Conservation (phyloP, 2,329 filamentous ascomycete genomes). For the Parascedosporium putredinis region DNA sequence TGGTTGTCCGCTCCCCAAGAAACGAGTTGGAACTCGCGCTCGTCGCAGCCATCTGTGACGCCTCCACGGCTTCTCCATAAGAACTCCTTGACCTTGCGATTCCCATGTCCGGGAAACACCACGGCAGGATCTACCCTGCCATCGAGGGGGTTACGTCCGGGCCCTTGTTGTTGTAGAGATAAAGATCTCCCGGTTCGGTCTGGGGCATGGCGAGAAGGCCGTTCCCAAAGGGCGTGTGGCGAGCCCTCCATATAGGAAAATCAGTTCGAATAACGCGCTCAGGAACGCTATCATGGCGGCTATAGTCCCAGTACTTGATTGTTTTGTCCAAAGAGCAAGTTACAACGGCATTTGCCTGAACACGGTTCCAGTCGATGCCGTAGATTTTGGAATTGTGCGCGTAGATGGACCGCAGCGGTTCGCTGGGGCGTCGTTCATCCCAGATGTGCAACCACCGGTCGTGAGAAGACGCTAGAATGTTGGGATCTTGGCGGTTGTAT, state of each 20-base stretch:
- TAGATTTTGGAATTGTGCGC: slow-evolving; percentile 92
- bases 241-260: slow-evolving; percentile 83
- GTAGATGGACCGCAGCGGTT: slow-evolving; percentile 71
- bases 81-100: slow-evolving; percentile 76
- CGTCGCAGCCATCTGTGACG: slow-evolving; percentile 56
- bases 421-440: slow-evolving; percentile 72
- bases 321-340: slow-evolving; percentile 88
- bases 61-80: slow-evolving; percentile 73
- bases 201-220: slow-evolving; percentile 88
- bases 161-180: slow-evolving; percentile 56
- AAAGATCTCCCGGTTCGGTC: slow-evolving; percentile 72
- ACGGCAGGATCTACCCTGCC: slow-evolving; percentile 37
- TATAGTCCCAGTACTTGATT: slow-evolving; percentile 89
- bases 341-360: slow-evolving; percentile 58
- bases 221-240: slow-evolving; percentile 81
- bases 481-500: slow-evolving; percentile 79
- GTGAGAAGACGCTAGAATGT: slow-evolving; percentile 83
- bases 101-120: slow-evolving; percentile 51
- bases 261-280: slow-evolving; percentile 71
- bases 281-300: slow-evolving; percentile 46
- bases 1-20: slow-evolving; percentile 86
- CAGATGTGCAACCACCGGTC: slow-evolving; percentile 81
- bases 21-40: slow-evolving; percentile 84
- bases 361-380: slow-evolving; percentile 87
- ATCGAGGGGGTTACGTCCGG: slow-evolving; percentile 33